Evolutionary conservation across 192 early-diverging fungal species (phyloP).

Genomic region (Backusella macrospora): DNA sequence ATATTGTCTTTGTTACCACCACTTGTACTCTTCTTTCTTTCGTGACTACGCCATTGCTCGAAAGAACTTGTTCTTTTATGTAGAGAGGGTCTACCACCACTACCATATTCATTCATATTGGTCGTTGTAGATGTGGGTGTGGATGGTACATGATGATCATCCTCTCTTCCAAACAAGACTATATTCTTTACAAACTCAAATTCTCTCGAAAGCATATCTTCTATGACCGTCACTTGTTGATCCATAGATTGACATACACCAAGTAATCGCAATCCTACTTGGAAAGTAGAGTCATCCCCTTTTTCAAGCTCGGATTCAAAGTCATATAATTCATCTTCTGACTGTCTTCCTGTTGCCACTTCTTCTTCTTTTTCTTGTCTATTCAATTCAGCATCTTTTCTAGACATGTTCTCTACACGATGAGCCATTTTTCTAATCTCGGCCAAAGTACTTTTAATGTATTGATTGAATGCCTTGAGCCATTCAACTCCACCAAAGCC

Average conservation of each 20-base stretch:
- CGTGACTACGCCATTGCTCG: background rate
- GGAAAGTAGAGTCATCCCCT: conserved; percentile 64
- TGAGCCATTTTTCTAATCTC: conserved; percentile 31
- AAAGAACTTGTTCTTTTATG: background rate
- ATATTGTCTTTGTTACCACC: background rate
- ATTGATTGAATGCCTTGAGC: conserved; percentile 44
- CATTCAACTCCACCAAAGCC: conserved; percentile 63
- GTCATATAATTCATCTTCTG: conserved; percentile 29
- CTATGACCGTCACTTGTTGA: conserved; percentile 46
- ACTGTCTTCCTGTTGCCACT: conserved; percentile 38
- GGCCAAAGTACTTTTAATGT: background rate
- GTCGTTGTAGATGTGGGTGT: background rate
- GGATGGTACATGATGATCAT: background rate
- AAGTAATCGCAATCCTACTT: conserved; percentile 65
- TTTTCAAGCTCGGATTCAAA: conserved; percentile 10
- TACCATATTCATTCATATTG: too few relatives aligned
- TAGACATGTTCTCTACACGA: conserved; percentile 51
- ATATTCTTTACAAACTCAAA: conserved; percentile 14
- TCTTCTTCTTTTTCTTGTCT: conserved; percentile 7
- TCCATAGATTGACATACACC: conserved; percentile 51
- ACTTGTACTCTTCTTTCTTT: background rate
- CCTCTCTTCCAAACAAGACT: background rate
- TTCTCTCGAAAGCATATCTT: conserved; percentile 28
- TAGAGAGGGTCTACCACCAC: background rate
- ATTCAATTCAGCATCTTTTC: conserved; percentile 47